Evolutionary conservation across 257 asterid genomes (phyloP).

Genomic region (Capsicum baccatum): DNA sequence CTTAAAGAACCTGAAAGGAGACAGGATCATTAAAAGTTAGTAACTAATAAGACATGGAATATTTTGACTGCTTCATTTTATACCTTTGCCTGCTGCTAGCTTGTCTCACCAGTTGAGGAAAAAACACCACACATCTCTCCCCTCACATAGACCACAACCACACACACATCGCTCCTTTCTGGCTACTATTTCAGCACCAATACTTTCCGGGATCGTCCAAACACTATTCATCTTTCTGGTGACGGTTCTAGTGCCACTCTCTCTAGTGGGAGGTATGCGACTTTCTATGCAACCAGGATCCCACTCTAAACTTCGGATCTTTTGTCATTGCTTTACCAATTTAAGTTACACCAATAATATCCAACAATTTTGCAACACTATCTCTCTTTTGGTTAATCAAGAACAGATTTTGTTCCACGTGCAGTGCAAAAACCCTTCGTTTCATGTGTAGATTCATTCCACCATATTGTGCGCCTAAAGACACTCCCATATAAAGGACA

Average conservation of each 20-base stretch:
- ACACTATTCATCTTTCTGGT: background rate
- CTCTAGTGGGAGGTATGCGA: background rate
- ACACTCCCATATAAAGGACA: background rate
- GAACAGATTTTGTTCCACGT: background rate
- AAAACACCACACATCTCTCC: background rate
- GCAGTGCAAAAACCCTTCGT: background rate
- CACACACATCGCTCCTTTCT: background rate
- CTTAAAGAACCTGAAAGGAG: slow-evolving; percentile 11
- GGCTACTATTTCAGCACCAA: background rate
- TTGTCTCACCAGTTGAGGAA: background rate
- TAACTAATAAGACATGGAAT: slow-evolving; percentile 4
- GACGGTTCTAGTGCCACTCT: background rate
- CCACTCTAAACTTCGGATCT: background rate
- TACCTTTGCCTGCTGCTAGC: slow-evolving; percentile 11
- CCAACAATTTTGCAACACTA: background rate
- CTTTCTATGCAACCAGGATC: background rate
- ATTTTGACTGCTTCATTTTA: background rate
- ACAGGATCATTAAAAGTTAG: background rate
- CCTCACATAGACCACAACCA: background rate
- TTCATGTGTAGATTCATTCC: background rate
- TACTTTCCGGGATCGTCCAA: background rate
- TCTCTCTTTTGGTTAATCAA: background rate
- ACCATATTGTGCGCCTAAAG: background rate
- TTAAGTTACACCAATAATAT: background rate
- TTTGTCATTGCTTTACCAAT: background rate